A percentile compares a stretch with the other conserved stretches of the same genome.
Conservation (phyloP, 352 stramenopile genomes). For the Aphanomyces euteiches region DNA sequence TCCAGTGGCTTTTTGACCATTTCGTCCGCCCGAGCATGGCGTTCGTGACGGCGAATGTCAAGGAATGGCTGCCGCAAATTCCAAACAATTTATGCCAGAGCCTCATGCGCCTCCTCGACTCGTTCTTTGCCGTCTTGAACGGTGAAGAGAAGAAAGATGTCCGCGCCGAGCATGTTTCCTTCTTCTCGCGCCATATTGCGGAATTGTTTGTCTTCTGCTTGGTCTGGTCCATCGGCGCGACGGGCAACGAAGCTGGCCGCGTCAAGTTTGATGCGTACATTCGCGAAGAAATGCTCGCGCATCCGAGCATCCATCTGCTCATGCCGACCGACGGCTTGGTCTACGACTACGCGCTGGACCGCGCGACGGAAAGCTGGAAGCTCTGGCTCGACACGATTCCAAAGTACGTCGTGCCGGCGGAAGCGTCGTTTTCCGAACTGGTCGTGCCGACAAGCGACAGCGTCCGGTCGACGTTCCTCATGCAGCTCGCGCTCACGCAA, state of each 20-base stretch:
- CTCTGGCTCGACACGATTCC: conserved; percentile 89
- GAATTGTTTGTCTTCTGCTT: conserved; percentile 91
- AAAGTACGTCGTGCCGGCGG: conserved; percentile 65
- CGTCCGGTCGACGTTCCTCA: conserved; percentile 89
- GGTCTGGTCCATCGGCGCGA: conserved; percentile 90
- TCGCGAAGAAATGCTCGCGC: conserved; percentile 67
- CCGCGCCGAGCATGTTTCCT: conserved; percentile 60
- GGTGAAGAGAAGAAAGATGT: conserved; percentile 82
- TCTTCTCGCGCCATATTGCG: conserved; percentile 75
- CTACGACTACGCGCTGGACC: conserved; percentile 91
- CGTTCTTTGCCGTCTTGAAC: conserved; percentile 82
- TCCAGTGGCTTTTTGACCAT: conserved; percentile 84
- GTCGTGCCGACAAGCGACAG: conserved; percentile 93
- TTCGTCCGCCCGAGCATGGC: conserved; percentile 77
- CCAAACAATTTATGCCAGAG: conserved; percentile 88
- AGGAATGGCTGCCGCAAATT: conserved; percentile 89
- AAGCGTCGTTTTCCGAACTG: conserved; percentile 85
- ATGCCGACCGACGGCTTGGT: conserved; percentile 64
- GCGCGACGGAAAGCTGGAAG: conserved; percentile 75
- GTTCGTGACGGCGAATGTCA: conserved; percentile 84
- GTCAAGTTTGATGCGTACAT: conserved; percentile 84
- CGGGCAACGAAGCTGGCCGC: conserved; percentile 81
- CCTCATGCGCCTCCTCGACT: conserved; percentile 90
- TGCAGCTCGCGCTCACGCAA: conserved; percentile 78
- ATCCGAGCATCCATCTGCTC: conserved; percentile 49